These are phyloP conservation scores for Penicillium angulare DNA, from an alignment of 495 filamentous ascomycete genomes.

Conservation along the genomic window DNA sequence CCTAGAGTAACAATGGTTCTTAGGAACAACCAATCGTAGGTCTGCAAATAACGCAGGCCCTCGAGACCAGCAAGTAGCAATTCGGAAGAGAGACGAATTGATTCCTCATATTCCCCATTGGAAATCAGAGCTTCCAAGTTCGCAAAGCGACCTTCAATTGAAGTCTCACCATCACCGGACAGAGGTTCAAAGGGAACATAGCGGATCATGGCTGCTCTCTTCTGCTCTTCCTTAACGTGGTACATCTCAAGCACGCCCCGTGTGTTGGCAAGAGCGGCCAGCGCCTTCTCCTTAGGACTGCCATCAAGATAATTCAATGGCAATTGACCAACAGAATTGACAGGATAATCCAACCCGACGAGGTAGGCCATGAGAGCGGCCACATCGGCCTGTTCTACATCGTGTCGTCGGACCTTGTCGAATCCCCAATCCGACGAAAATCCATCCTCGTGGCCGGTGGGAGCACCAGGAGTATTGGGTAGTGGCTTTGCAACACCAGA, in stretches of 20 bases:
- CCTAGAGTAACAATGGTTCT: slow-evolving; percentile 89
- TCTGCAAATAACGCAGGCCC: slow-evolving; percentile 92
- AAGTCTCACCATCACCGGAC: slow-evolving; percentile 55
- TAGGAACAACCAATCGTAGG: slow-evolving; percentile 97
- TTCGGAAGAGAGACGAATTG: slow-evolving; percentile 71
- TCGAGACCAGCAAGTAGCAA: slow-evolving; percentile 75
- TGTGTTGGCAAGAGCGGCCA: slow-evolving; percentile 83
- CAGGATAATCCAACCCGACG: slow-evolving; percentile 86
- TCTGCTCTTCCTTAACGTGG: slow-evolving; percentile 86
- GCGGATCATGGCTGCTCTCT: slow-evolving; percentile 68
- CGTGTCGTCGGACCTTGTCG: slow-evolving; percentile 74
- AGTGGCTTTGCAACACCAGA: slow-evolving; percentile 82
- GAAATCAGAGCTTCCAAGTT: slow-evolving; percentile 68
- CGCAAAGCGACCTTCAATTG: slow-evolving; percentile 65
- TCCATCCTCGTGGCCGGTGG: slow-evolving; percentile 86
- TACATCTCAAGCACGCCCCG: slow-evolving; percentile 96
- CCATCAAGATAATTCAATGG: slow-evolving; percentile 80
- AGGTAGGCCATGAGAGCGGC: slow-evolving; percentile 96
- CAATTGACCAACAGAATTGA: slow-evolving; percentile 94
- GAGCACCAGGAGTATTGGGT: slow-evolving; percentile 47
- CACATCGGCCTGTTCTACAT: slow-evolving; percentile 93
- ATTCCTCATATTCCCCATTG: slow-evolving; percentile 62
- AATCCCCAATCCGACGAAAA: slow-evolving; percentile 88
- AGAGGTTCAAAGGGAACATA: slow-evolving; percentile 70
- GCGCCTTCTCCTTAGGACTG: slow-evolving; percentile 70